Conservation (phyloP, 148 eudicot species). For the Dianthus caryophyllus region DNA sequence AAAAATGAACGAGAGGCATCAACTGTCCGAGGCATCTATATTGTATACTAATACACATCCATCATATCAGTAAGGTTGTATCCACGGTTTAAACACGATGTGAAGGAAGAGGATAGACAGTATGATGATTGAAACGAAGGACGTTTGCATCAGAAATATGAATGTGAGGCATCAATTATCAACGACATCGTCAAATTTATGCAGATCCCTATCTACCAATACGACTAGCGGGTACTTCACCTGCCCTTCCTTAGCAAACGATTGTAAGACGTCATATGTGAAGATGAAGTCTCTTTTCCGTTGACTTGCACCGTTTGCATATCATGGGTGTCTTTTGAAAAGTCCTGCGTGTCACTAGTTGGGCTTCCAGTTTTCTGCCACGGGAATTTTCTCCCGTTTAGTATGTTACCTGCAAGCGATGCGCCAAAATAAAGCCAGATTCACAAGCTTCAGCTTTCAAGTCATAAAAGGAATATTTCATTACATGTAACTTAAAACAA, state of each 20-base stretch:
- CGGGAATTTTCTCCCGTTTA: constrained; percentile 27
- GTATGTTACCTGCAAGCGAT: constrained; percentile 28
- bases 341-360: constrained; percentile 32
- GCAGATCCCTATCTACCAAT: constrained; percentile 1
- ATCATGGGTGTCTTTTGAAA: constrained; percentile 20
- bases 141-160: neutral
- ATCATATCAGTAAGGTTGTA: neutral
- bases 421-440: constrained; percentile 30
- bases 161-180: neutral
- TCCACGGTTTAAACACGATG: neutral
- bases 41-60: constrained; percentile 1
- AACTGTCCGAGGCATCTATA: neutral
- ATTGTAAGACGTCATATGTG: constrained; percentile 46
- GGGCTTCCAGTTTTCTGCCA: constrained; percentile 28
- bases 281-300: constrained; percentile 26
- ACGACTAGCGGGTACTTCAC: constrained; percentile 32
- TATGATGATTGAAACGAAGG: constrained; percentile 5
- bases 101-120: neutral
- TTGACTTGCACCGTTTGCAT: constrained; percentile 21
- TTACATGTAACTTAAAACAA: constrained; percentile 8
- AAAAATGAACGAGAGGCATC: neutral
- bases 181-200: neutral
- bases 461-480: constrained; percentile 5
- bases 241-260: constrained; percentile 67
- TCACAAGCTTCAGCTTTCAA: constrained; percentile 1